Evolutionary conservation across 2,329 filamentous ascomycete species (phyloP), one percentile per base, ranked within the genome.

Genomic region (Cordyceps javanica): DNA sequence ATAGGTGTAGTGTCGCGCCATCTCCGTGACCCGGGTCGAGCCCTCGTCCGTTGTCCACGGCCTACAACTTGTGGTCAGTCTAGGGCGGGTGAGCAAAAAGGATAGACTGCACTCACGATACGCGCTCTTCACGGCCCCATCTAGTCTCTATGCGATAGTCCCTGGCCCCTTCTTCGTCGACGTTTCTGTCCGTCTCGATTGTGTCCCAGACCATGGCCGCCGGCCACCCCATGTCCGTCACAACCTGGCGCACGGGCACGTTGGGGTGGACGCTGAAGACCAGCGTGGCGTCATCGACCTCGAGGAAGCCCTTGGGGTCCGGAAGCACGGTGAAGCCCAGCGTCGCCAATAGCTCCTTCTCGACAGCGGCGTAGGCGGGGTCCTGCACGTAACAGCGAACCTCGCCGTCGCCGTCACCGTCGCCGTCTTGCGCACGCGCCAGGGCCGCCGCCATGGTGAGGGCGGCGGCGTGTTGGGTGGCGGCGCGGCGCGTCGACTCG

Each of bases 381-480:
- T 63, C 62, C 44, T 63, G 62, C 11, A 46, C 56, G 28, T 42
- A 58, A 34, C 57, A 59, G 3, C 1, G 16, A 3, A 23, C 41
- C 23, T 10, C 16, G 26, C 25, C 14, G 5, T 55, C 38, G 10
- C 26, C 10, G 21, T 21, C 21, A 8, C 8, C 39, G 32, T 48
- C 28, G 16, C 55, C 26, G 9, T 39, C 7, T 16, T 25, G 23
- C 19, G 13, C 54, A 48, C 38, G n/a, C 11, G 44, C 16, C 34
- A 57, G 8, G 3, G 26, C 19, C n/a, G 41, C 44, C 3, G 44
- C 54, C 54, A 57, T 57, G n/a, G 54, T 57, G 5, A 57, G 62
- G 59, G 57, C 67, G 65, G 62, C 62, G 61, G 62, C 69, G 67
- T 61, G 45, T n/a, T 57, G 54, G 3, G 13, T 26, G 44, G 34